Evolutionary conservation across 2,329 filamentous ascomycete species (phyloP), one percentile per base, ranked within the genome.

Genomic region (Penicillium sp.): DNA sequence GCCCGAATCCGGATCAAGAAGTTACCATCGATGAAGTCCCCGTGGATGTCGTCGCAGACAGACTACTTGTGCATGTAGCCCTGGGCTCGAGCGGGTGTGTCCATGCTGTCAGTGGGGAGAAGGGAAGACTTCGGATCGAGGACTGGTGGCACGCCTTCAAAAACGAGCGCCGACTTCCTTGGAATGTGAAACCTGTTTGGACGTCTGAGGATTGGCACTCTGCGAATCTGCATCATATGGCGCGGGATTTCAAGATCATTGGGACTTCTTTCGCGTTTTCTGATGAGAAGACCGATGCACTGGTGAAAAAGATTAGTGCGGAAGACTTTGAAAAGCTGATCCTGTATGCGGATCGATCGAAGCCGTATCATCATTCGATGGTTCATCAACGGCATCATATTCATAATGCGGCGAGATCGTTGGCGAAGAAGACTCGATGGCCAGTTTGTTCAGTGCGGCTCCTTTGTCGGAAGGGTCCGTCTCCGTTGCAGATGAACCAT

Each of bases 11-110:
- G 9, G 45, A 59, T 4, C 29, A 56, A 31, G 56, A 68, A 19
- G 60, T 61, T 1, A 65, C 60, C 1, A 65, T 66, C 14, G 66
- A 68, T 27, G 64, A 67, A 31, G 66, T 68, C 13, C 63, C 64
- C 2, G 62, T 68, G 19, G 66, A 68, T 48, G 64, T 68, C 3
- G 66, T 68, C 1, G 64, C 58, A 3, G 66, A 68, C 45, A 58
- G 66, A 11, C 24, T 64, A 3, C 52, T 66, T 4, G 55, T 62
- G 16, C 63, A 66, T 52, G 48, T 55, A 11, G 63, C 63, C 3
- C 8, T 60, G 3, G 57, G 59, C 3, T 61, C 62, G 3, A 63
- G 54, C 41, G 62, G 62, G 26, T 63, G 54, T 14, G 53, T 66
- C 5, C 63, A 66, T 52, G 63, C 63, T 24, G 63, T 66, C 11